A percentile compares a stretch with the other conserved stretches of the same genome.
phyloP scores from a whole-genome alignment of 164 flowering plant genomes.

The Vitis rotundifolia region DNA sequence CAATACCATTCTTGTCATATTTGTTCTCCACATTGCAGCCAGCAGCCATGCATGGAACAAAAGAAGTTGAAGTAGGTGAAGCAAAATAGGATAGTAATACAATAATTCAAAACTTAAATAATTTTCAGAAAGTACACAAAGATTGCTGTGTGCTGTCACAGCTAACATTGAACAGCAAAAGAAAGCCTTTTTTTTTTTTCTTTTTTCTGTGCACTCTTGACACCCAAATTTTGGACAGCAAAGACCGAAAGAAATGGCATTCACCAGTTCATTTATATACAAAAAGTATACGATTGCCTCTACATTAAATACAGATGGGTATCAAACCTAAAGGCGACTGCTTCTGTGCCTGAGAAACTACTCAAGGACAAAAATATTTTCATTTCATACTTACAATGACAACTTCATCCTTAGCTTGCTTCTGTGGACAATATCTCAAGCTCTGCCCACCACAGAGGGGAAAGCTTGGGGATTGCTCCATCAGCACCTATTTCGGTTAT shows the following conservation, averaged over 20 bases:
- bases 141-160: no score
- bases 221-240: slow-evolving; percentile 10
- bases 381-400: background rate
- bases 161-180: no score
- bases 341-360: slow-evolving; percentile 4
- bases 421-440: slow-evolving; percentile 70
- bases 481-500: slow-evolving; percentile 63
- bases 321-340: slow-evolving; percentile 9
- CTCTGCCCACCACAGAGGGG: slow-evolving; percentile 98
- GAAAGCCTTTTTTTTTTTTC: no score
- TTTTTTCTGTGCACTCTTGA: slow-evolving; percentile 3
- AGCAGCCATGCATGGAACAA: no score
- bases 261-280: slow-evolving; percentile 20
- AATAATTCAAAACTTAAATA: no score
- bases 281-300: slow-evolving; percentile 8
- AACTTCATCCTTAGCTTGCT: slow-evolving; percentile 24
- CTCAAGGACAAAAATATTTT: background rate
- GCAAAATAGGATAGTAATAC: no score
- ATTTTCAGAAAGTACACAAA: no score
- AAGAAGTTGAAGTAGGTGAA: no score
- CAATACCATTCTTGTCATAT: no score
- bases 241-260: slow-evolving; percentile 7
- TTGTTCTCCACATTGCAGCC: no score
- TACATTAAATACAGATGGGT: slow-evolving; percentile 14
- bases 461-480: slow-evolving; percentile 57